Base-by-base conservation (phyloP, 2,329 filamentous ascomycete genomes). In the Epichloe sibirici region DNA sequence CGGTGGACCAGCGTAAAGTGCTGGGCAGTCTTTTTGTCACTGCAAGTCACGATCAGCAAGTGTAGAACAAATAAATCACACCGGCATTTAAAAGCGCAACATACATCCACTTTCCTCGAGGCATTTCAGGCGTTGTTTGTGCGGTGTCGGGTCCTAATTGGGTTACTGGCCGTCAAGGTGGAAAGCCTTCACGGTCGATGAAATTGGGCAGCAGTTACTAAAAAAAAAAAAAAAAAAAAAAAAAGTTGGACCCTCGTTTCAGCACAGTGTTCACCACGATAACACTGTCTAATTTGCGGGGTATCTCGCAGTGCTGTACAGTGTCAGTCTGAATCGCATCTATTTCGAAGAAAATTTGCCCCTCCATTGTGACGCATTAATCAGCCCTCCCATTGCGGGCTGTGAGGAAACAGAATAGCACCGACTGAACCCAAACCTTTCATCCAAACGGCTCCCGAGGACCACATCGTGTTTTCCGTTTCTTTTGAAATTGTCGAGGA, bases 1-100 rank as follows among this genome's bases (percentile, higher is more conserved):
- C 93, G 88, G 72, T 96, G 88, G 62, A 97, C 89, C 66, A 98
- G 86, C 61, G 86, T 86, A 71, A 95, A 97, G 71, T 90, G 93
- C 67, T 88, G 86, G 61, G 93, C 90, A 55, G 80, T 86, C 71
- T 95, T 95, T 75, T 95, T 96, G 75, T 96, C 71, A 61, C 75
- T 81, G 56, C 31, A 13, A 31, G 35, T 12, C 15, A 23, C 15
- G 5, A 23, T 49, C 17, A 37, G 42, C 15, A 13, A 52, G 23
- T 17, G 23, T 13, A 25, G 31, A 17, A 34, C 43, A 31, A 8
- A 31, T 4, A 13, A 21, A 8, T 13, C 11, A 11, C 7, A 45
- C 17, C 3, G 31, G 8, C 2, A 12, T 3, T 28, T 8, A 12
- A 2, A 13, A 28, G 4, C 2, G 13, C 6, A 23, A 64, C 70